Evolutionary conservation across 257 asterid species (phyloP), one percentile per base, ranked within the genome.

Genomic region (Gynochthodes officinalis): DNA sequence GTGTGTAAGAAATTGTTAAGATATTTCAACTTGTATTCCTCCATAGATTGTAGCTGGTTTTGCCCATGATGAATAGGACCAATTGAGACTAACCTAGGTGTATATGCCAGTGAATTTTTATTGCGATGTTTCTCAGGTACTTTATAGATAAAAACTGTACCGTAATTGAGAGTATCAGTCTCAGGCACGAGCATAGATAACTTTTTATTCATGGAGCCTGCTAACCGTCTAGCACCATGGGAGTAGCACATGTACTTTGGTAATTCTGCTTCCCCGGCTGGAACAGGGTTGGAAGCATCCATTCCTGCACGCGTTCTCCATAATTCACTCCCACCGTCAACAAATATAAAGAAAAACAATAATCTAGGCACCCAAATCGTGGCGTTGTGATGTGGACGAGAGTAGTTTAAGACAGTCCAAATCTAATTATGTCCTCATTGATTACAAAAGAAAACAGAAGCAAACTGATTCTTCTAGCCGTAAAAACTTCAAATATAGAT

Each of bases 71-170:
- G 85, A 66, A 77, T 75, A 13, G 80, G 85, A 16, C 82, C 82
- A 4, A 81, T 77, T 8, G 82, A 77, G 16, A 81, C 75, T 61
- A 81, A 46, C 28, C 75, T 55, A 43, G 84, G 82, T 3, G 77
- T 69, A 54, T 81, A 77, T 4, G 82, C 79, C 42, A 60, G 69
- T 70, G 65, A 75, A 32, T 81, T 77, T 18, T 50, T 64, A 23
- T 42, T 58, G 16, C 84, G 74, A 19, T 58, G 81, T 67, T 73
- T 76, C 64, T 76, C 74, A 10, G 81, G 49, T 40, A 80, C 81
- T 69, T 48, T 80, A 25, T 72, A 73, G 67, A 80, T 80, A 49
- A 67, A 80, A 9, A 79, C 76, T n/a, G 73, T 39, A 19, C 71
- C 71, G 28, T 67, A 70, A 55, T 57, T 70, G 7, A 54, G 37